Conservation (phyloP, 1,284 basidiomycete genomes). For the Peniophora sp. region DNA sequence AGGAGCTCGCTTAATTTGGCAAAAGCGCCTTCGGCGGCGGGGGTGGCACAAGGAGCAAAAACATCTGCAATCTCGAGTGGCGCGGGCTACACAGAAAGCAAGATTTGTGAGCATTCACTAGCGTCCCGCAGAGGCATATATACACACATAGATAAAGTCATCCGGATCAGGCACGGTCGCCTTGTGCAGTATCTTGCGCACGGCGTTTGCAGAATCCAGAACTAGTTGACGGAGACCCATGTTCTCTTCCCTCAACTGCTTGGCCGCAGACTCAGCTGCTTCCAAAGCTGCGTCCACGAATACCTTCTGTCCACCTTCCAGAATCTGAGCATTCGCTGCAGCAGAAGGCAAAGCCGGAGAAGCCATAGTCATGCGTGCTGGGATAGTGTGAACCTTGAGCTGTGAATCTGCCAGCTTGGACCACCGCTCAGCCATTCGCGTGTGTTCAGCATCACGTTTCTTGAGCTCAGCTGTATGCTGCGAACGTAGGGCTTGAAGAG, state of each 20-base stretch:
- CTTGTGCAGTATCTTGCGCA: slow-evolving; percentile 46
- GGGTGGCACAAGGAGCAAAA: slow-evolving; percentile 50
- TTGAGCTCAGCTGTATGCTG: slow-evolving; percentile 70
- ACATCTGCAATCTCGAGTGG: slow-evolving; percentile 39
- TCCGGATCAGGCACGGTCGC: slow-evolving; percentile 8
- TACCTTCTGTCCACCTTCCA: slow-evolving; percentile 43
- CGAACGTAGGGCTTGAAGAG: slow-evolving; percentile 56
- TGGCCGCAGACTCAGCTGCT: slow-evolving; percentile 65
- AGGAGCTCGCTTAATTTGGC: slow-evolving; percentile 46
- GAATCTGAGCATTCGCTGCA: slow-evolving; percentile 39
- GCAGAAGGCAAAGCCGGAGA: slow-evolving; percentile 16
- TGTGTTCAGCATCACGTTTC: slow-evolving; percentile 76
- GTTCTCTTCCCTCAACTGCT: slow-evolving; percentile 65
- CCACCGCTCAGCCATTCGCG: slow-evolving; percentile 74
- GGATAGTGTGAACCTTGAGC: slow-evolving; percentile 34
- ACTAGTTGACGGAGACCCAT: slow-evolving; percentile 61
- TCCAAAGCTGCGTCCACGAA: slow-evolving; percentile 66
- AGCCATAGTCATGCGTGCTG: slow-evolving; percentile 38
- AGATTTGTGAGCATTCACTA: too few species aligned
- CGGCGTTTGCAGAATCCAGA: slow-evolving; percentile 60
- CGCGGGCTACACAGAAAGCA: slow-evolving; percentile 29
- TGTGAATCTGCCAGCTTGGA: slow-evolving; percentile 64
- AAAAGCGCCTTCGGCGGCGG: slow-evolving; percentile 32
- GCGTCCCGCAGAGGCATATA: background rate
- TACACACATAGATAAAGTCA: slow-evolving; percentile 8